These are phyloP conservation scores for Bisporella sp. DNA, from an alignment of 2,329 filamentous ascomycete species.

Conservation along the genomic window DNA sequence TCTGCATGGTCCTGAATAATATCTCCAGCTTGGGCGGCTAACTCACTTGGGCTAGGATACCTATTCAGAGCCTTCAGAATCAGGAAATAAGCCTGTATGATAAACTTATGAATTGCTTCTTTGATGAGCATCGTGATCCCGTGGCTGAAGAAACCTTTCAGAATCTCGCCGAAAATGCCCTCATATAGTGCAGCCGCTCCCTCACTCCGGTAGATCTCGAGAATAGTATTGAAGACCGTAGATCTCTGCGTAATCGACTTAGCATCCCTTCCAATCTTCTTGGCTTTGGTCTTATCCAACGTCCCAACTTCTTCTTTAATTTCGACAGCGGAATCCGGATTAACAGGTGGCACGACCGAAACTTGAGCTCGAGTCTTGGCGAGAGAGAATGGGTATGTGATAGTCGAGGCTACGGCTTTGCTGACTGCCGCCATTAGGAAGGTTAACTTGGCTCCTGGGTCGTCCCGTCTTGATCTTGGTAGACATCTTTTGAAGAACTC, in stretches of 20 bases:
- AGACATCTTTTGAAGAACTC: constrained; percentile 59
- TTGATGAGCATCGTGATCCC: constrained; percentile 85
- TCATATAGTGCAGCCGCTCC: constrained; percentile 66
- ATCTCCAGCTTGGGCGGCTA: constrained; percentile 31
- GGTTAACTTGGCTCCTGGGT: constrained; percentile 45
- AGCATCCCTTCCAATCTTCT: constrained; percentile 15
- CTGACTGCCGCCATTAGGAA: constrained; percentile 68
- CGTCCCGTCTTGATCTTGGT: constrained; percentile 41
- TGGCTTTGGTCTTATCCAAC: constrained; percentile 25
- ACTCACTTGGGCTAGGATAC: constrained; percentile 35
- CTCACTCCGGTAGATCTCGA: constrained; percentile 52
- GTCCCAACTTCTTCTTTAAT: constrained; percentile 22
- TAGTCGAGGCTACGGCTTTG: constrained; percentile 67
- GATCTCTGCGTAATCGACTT: constrained; percentile 24
- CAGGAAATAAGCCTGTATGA: constrained; percentile 67
- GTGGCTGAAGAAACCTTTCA: constrained; percentile 80
- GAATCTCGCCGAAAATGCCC: constrained; percentile 66
- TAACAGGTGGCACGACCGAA: constrained; percentile 30
- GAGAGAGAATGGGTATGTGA: constrained; percentile 81
- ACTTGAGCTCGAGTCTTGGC: constrained; percentile 77
- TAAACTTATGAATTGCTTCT: constrained; percentile 63
- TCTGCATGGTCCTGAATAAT: constrained; percentile 11
- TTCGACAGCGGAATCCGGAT: constrained; percentile 23
- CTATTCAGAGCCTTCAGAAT: constrained; percentile 41
- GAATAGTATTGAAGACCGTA: constrained; percentile 58